These are phyloP conservation scores for Cajanus cajan DNA, from an alignment of 306 rosid species.

Conservation along the genomic window DNA sequence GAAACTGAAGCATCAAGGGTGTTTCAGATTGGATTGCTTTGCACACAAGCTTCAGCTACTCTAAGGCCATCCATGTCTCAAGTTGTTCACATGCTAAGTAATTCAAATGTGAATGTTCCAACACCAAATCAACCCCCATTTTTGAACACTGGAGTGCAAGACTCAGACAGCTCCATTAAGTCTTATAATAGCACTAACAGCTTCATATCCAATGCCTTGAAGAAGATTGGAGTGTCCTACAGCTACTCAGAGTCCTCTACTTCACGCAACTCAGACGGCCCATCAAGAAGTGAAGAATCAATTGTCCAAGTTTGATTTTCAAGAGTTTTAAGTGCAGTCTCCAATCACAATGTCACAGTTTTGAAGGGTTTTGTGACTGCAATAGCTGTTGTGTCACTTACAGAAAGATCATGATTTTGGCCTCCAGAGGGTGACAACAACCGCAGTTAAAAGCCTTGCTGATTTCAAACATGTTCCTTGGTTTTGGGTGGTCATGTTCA, in stretches of 20 bases:
- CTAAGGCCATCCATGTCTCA: slow-evolving; percentile 69
- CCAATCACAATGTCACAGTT: not conserved
- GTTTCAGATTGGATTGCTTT: slow-evolving; percentile 70
- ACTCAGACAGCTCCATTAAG: slow-evolving; percentile 40
- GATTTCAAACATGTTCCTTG: not conserved
- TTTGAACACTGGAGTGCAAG: slow-evolving; percentile 44
- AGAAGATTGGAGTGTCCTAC: slow-evolving; percentile 47
- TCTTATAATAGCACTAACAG: slow-evolving; percentile 51
- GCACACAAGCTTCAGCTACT: slow-evolving; percentile 78
- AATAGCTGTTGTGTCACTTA: not conserved
- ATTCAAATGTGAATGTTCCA: slow-evolving; percentile 43
- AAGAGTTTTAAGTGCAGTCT: not conserved
- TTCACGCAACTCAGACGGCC: slow-evolving; percentile 38
- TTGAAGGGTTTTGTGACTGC: not conserved
- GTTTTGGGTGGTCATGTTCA: slow-evolving; percentile 8
- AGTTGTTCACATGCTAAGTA: slow-evolving; percentile 55
- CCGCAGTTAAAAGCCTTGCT: not conserved
- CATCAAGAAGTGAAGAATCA: slow-evolving; percentile 39
- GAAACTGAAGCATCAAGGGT: slow-evolving; percentile 46
- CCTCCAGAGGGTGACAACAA: not conserved
- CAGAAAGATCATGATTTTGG: not conserved
- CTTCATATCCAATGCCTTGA: slow-evolving; percentile 44
- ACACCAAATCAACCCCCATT: slow-evolving; percentile 81
- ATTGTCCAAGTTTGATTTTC: slow-evolving; percentile 24
- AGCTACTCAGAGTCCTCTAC: slow-evolving; percentile 49